Evolutionary conservation across 495 filamentous ascomycete genomes (phyloP).

Genomic region (Usnea hakonensis): DNA sequence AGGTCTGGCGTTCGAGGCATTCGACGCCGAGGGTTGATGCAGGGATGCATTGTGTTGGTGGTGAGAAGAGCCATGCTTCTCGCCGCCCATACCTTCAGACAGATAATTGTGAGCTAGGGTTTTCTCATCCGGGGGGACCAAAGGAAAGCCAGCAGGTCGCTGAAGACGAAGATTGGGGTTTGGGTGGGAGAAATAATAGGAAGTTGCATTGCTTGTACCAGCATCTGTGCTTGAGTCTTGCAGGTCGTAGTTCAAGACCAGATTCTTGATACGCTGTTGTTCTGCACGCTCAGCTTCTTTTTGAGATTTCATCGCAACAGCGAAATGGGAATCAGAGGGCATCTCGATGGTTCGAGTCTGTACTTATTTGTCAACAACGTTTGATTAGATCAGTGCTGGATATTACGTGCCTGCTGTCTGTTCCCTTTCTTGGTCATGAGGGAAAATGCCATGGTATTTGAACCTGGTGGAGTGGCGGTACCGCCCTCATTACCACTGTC

Average conservation of each 20-base stretch:
- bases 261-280: constrained; percentile 94
- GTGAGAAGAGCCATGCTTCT: constrained; percentile 19
- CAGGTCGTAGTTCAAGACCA: constrained; percentile 93
- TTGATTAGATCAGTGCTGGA: not conserved
- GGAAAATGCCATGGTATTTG: constrained; percentile 83
- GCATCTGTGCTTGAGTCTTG: constrained; percentile 50
- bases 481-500: constrained; percentile 39
- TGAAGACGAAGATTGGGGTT: constrained; percentile 30
- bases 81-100: constrained; percentile 26
- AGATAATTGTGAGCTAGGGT: constrained; percentile 27
- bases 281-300: constrained; percentile 92
- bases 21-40: constrained; percentile 23
- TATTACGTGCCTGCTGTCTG: constrained; percentile 67
- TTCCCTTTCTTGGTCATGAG: constrained; percentile 95
- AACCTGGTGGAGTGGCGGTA: constrained; percentile 34
- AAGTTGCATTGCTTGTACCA: constrained; percentile 23
- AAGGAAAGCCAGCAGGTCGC: constrained; percentile 22
- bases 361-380: constrained; percentile 7
- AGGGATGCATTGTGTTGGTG: constrained; percentile 25
- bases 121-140: constrained; percentile 8
- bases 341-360: constrained; percentile 91
- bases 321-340: constrained; percentile 90
- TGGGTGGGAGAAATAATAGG: constrained; percentile 36
- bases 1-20: constrained; percentile 14
- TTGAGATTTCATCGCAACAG: constrained; percentile 89